A percentile compares a stretch with the other conserved stretches of the same genome.
These are phyloP conservation scores for Xylaria multiplex DNA, from an alignment of 2,329 filamentous ascomycete species.

Conservation along the genomic window DNA sequence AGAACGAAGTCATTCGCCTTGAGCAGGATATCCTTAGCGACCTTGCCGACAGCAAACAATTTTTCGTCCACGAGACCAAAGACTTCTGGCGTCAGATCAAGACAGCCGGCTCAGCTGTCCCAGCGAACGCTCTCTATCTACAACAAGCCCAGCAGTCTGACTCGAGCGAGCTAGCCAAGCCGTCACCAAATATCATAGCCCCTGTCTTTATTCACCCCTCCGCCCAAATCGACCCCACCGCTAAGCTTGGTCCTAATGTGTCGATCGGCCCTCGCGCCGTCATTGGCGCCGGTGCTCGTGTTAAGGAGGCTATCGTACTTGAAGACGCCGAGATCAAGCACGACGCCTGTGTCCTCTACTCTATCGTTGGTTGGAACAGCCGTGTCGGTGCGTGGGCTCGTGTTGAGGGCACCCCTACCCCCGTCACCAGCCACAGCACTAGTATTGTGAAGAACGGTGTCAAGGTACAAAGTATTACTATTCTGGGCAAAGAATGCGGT, in stretches of 20 bases:
- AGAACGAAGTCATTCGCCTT: constrained; percentile 88
- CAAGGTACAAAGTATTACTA: constrained; percentile 98
- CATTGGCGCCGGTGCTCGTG: constrained; percentile 85
- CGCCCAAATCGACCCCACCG: constrained; percentile 89
- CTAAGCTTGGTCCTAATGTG: constrained; percentile 96
- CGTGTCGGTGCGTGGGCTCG: constrained; percentile 97
- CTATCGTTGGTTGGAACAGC: constrained; percentile 97
- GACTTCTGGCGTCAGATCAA: constrained; percentile 99
- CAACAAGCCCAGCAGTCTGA: constrained; percentile 89
- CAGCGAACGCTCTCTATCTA: constrained; percentile 95
- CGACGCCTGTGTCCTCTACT: constrained; percentile 93
- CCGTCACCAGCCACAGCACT: constrained; percentile 87
- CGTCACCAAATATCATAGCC: constrained; percentile 86
- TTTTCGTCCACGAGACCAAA: constrained; percentile 98
- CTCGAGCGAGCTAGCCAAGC: constrained; percentile 81
- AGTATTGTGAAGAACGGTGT: constrained; percentile 97
- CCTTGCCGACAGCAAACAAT: constrained; percentile 95
- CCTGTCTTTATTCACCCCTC: constrained; percentile 96
- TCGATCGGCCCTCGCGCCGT: constrained; percentile 90
- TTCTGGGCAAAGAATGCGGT: constrained; percentile 93
- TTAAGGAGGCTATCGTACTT: constrained; percentile 96
- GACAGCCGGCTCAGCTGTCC: constrained; percentile 95
- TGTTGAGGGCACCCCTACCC: constrained; percentile 93
- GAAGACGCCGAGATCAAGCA: constrained; percentile 97
- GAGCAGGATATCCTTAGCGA: constrained; percentile 98